These are phyloP conservation scores for Lithohypha guttulata DNA, from an alignment of 2,329 filamentous ascomycete genomes.

Conservation along the genomic window DNA sequence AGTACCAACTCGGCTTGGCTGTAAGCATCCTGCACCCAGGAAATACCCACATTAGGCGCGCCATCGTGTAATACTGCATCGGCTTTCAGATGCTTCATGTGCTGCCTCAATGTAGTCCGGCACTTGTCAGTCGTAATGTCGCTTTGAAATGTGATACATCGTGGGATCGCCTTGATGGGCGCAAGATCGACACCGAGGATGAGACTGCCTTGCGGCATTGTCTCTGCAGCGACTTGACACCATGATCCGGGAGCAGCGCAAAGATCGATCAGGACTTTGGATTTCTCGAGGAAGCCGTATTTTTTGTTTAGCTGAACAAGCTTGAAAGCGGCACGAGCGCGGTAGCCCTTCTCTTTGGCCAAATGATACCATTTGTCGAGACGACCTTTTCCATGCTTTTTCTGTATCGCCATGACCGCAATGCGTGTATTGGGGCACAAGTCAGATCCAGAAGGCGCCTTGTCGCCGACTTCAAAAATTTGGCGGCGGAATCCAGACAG, in stretches of 20 bases:
- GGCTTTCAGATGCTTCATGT: slow-evolving; percentile 92
- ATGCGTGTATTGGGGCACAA: no score
- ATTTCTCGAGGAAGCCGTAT: slow-evolving; percentile 95
- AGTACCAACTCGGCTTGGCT: slow-evolving; percentile 89
- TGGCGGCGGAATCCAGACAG: no score
- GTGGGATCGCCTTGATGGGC: slow-evolving; percentile 90
- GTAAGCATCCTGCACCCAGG: slow-evolving; percentile 97
- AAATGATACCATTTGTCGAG: slow-evolving; percentile 94
- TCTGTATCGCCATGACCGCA: slow-evolving; percentile 75
- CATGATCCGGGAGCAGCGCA: slow-evolving; percentile 96
- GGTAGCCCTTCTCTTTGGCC: slow-evolving; percentile 95
- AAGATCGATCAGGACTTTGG: slow-evolving; percentile 90
- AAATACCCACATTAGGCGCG: slow-evolving; percentile 93
- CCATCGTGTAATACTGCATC: slow-evolving; percentile 94
- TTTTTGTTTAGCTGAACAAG: slow-evolving; percentile 98
- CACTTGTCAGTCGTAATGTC: slow-evolving; percentile 98
- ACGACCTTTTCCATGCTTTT: slow-evolving; percentile 51
- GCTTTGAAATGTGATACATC: slow-evolving; percentile 89
- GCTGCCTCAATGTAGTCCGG: slow-evolving; percentile 73
- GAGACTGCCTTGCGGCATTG: slow-evolving; percentile 80
- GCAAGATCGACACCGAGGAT: slow-evolving; percentile 91
- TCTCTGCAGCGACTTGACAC: slow-evolving; percentile 92
- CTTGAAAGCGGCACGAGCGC: slow-evolving; percentile 94
- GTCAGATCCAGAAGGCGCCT: no score
- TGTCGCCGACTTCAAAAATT: not conserved